Conservation (phyloP, 2,329 filamentous ascomycete species). For the Calonectria fujianensis region DNA sequence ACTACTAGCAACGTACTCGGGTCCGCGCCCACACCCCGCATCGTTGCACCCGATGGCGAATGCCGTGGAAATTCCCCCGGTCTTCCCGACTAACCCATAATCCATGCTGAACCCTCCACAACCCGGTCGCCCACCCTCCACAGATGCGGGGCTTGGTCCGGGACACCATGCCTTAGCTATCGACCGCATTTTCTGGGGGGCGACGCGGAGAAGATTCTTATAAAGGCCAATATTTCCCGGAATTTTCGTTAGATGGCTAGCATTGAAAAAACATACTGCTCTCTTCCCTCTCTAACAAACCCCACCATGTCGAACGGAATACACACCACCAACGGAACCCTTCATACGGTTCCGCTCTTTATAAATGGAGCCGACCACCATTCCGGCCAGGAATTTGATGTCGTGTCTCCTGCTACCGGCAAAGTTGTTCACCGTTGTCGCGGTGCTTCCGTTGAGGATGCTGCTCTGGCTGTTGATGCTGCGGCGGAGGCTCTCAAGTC, state of each 20-base stretch:
- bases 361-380: conserved; percentile 67
- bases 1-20: conserved; percentile 6
- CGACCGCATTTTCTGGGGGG: conserved; percentile 9
- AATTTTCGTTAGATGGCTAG: neutral
- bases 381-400: conserved; percentile 70
- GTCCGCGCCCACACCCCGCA: conserved; percentile 22
- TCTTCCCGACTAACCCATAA: conserved; percentile 29
- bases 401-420: conserved; percentile 73
- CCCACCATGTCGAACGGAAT: conserved; percentile 46
- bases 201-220: neutral
- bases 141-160: conserved; percentile 44
- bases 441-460: conserved; percentile 74
- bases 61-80: conserved; percentile 19
- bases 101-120: conserved; percentile 44
- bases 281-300: neutral
- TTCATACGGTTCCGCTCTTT: conserved; percentile 62
- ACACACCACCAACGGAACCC: conserved; percentile 23
- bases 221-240: conserved; percentile 38
- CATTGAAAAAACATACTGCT: neutral
- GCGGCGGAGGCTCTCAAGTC: conserved; percentile 80
- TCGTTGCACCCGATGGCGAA: conserved; percentile 6
- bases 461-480: conserved; percentile 69
- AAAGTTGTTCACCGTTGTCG: conserved; percentile 73
- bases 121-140: conserved; percentile 42
- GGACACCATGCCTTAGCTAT: conserved; percentile 21